Base-by-base conservation (phyloP, 345 rosid species). In the Combretum micranthum region DNA sequence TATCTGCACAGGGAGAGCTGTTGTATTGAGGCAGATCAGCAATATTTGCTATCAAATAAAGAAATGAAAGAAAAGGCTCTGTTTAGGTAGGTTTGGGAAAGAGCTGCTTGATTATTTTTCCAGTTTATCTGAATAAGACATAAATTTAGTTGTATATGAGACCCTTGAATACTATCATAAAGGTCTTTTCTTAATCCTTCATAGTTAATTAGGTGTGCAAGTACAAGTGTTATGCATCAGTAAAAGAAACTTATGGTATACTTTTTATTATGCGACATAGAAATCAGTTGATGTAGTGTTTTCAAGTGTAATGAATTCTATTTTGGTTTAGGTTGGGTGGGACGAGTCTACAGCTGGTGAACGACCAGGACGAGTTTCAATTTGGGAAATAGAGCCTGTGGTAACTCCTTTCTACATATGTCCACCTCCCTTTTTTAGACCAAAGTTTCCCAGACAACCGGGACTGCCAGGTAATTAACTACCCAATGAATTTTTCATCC, bases 371-470 rank as follows among this genome's bases (percentile, higher is more conserved):
- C 75, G 96, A 57, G 99, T 93, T 62, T 89, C 99, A 9, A 67
- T 83, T n/a, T 93, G 99, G 99, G 99, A 89, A 19, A 73, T 78
- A 57, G 97, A 93, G 70, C 99, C 97, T 0, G 95, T 93, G 23
- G 77, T 82, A 52, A 77, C 97, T 63, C 99, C 99, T 25, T 93
- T 93, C 71, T 87, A 80, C 80, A 89, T 93, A 50, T 93, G 92
- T 18, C 97, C 99, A 46, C 97, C 99, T 58, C 99, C 99, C 1
- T 89, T 93, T 75, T 89, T 93, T 75, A 79, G 92, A 73, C 83
- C 97, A 20, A 89, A 81, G 87, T 80, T 82, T 68, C 86, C 94
- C 18, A 86, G 75, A 63, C 97, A 84, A 69, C 87, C 89, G 1
- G 95, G 98, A 57, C 80, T 86, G 87, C 91, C 83, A 68, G 93